Base-by-base conservation (phyloP, 257 asterid genomes). In the Solanum clarkiae region DNA sequence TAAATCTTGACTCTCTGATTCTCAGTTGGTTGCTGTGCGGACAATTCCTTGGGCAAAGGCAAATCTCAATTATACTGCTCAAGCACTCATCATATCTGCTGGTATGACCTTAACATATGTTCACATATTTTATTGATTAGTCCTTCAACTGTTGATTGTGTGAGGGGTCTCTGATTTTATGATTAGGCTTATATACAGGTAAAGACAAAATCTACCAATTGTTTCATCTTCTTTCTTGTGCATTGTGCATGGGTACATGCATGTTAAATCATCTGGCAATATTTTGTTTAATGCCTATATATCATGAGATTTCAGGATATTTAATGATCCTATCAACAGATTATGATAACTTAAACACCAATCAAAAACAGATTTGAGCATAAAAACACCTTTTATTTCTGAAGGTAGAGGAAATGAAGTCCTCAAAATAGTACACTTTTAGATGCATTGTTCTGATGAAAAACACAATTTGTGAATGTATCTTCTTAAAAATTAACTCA, bases 31-130 rank as follows among this genome's bases (percentile, higher is more conserved):
- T 85, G 94, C 95, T 65, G 92, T 87, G 85, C 90, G 97, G 32
- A 93, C 86, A 40, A 86, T 94, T 87, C 97, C 95, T 71, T 93
- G 98, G 98, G 98, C 98, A 40, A 94, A 93, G 94, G 94, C 97
- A 26, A 92, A 95, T 88, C 90, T 95, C 88, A 95, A 95, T 86
- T 90, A 93, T 69, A 94, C 97, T 80, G 97, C 89, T 17, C 97
- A 94, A 87, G 98, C 98, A 82, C 95, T 94, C 82, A 90, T 94
- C 83, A 86, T 94, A 90, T 92, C 98, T 84, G 93, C 86, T 16
- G 97, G 98, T 94, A 91, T 54, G 94, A 79, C 65, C 47, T 53
- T 79, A 53, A 29, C 47, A 79, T 79, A 10, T 53, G 65, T 10
- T 79, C 83, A 49, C 65, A 79, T 79, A 79, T 53, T 53, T 51